phyloP scores from a whole-genome alignment of 495 filamentous ascomycete genomes.

The Aspergillus cavernicola region DNA sequence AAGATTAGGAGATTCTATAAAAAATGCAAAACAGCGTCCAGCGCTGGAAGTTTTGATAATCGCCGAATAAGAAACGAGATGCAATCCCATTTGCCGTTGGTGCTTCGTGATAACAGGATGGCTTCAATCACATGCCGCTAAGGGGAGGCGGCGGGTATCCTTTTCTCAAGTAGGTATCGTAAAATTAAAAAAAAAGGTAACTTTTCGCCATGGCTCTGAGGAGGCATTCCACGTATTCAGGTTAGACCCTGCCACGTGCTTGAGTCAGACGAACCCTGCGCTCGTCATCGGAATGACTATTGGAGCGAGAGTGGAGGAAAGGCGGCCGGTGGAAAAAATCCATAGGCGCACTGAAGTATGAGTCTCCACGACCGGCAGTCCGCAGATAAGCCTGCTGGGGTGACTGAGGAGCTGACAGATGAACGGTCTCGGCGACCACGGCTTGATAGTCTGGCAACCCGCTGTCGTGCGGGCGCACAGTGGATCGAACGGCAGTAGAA shows the following conservation, averaged over 20 bases:
- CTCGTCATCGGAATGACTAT: conserved; percentile 33
- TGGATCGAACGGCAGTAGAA: conserved; percentile 64
- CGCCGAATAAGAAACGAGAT: neutral
- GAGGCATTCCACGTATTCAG: no score
- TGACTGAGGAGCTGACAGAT: conserved; percentile 30
- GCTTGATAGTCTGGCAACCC: conserved; percentile 51
- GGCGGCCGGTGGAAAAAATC: conserved; percentile 34
- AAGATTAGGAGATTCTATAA: conserved; percentile 15
- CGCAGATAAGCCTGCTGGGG: conserved; percentile 43
- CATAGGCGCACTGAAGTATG: conserved; percentile 17
- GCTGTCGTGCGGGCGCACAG: conserved; percentile 46
- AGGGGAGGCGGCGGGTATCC: conserved; percentile 1
- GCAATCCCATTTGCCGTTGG: neutral
- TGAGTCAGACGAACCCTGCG: conserved; percentile 39
- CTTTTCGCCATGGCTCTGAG: no score
- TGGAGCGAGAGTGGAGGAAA: conserved; percentile 22
- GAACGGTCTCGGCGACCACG: conserved; percentile 37
- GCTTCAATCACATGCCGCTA: neutral
- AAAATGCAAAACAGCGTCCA: conserved; percentile 17
- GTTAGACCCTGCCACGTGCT: conserved; percentile 27
- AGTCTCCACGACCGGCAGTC: conserved; percentile 29
- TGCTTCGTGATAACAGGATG: neutral
- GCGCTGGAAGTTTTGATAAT: conserved; percentile 10
- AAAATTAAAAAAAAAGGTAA: neutral
- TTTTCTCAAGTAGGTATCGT: neutral